Evolutionary conservation across 2,329 filamentous ascomycete species (phyloP), one percentile per base, ranked within the genome.

Genomic region (Geosmithia morbida): DNA sequence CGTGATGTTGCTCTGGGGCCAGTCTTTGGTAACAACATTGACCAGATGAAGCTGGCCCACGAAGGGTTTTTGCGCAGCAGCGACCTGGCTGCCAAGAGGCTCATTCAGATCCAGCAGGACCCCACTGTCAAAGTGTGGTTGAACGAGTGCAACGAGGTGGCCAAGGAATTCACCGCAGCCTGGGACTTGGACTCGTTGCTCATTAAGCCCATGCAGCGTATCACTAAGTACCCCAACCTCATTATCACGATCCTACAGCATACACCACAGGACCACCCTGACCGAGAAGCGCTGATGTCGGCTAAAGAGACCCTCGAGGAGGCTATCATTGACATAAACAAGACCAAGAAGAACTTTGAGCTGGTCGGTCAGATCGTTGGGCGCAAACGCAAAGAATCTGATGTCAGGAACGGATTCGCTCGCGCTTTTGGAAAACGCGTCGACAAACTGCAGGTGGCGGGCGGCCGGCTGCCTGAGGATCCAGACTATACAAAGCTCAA

Each of bases 171-270:
- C 52, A 98, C 92, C 0, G 80, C 82, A 22, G 90, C 92, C 1
- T 98, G 92, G 92, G 86, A 94, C 62, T 66, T 98, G 51, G 89
- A 96, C 62, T 94, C 92, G 0, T 71, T 98, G n/a, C 75, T 98
- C 18, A 90, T 98, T 59, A 98, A 98, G 64, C 92, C 92, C 2
- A 89, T 94, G 62, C 92, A 98, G 65, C 80, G 92, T 44, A 83
- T 97, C 51, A 82, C 90, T 33, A 96, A 96, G 58, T 98, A 97
- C 59, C 88, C 88, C 3, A 81, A 95, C 43, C 71, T 98, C 41
- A 77, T 98, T 43, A 79, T 81, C 33, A 81, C 88, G 48, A 70
- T 98, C 11, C 70, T 94, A 20, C 81, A 88, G 52, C 77, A 83
- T 48, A 97, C 90, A 0, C 83, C 86, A 0, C 65, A 74, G 10